Evolutionary conservation across 495 filamentous ascomycete species (phyloP).

Genomic region (Talaromyces liani): DNA sequence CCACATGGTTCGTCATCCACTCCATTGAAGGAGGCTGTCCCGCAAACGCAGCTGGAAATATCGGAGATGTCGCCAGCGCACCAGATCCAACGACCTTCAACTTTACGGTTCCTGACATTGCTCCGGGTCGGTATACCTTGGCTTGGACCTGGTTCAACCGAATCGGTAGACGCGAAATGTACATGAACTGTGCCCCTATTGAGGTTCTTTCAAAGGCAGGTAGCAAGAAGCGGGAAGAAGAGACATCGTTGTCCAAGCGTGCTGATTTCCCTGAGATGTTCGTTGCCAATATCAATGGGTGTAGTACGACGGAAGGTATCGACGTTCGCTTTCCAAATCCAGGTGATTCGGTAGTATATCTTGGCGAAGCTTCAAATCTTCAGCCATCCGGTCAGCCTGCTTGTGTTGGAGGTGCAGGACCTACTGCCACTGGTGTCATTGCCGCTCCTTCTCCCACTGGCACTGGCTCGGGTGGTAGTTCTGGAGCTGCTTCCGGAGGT

Average conservation of each 20-base stretch:
- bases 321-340: conserved; percentile 68
- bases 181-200: conserved; percentile 86
- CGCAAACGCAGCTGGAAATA: conserved; percentile 38
- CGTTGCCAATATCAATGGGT: conserved; percentile 65
- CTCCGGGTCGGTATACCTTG: conserved; percentile 53
- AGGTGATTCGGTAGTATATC: conserved; percentile 49
- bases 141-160: conserved; percentile 93
- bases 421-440: conserved; percentile 8
- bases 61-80: conserved; percentile 14
- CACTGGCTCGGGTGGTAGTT: conserved; percentile 14
- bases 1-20: conserved; percentile 70
- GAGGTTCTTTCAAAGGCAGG: conserved; percentile 45
- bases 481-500: conserved; percentile 2
- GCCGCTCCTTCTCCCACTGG: conserved; percentile 12
- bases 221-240: conserved; percentile 25
- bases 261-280: conserved; percentile 68
- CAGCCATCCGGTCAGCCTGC: conserved; percentile 18
- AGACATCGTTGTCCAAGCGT: conserved; percentile 20
- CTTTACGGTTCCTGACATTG: conserved; percentile 39
- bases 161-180: conserved; percentile 83
- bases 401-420: conserved; percentile 20
- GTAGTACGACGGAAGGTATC: conserved; percentile 45
- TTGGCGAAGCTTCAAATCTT: conserved; percentile 21
- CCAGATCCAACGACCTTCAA: conserved; percentile 25
- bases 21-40: conserved; percentile 78